Evolutionary conservation across 2,329 filamentous ascomycete species (phyloP), one percentile per base, ranked within the genome.

Genomic region (Talaromyces sp.): DNA sequence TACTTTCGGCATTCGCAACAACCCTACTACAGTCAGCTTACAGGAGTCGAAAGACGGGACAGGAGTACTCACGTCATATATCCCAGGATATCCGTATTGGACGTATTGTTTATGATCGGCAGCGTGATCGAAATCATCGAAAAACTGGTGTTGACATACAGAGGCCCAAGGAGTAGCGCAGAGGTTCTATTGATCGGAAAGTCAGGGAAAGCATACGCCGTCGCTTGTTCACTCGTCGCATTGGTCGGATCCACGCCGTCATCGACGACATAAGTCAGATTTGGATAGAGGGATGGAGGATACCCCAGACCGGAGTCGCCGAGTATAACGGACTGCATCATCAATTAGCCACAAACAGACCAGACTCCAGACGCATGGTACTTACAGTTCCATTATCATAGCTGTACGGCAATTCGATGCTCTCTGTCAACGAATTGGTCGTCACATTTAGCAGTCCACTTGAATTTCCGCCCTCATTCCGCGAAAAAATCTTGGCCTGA

Each of bases 51-150:
- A 42, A 8, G 5, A 8, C 1, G 18, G 14, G 21, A 25, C 3
- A 2, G 6, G 28, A 28, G 23, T 31, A 96, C 82, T 5, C 91
- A 80, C 1, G 92, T 96, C 79, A 96, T 84, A 79, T 92, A 96
- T 1, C 91, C 93, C 5, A 96, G 81, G 0, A 93, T 84, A 65
- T 89, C 86, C 3, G 78, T 78, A 46, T 77, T 73, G 1, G 83
- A 82, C 1, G 82, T 81, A 67, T 88, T 89, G 71, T 89, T 87
- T 64, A 90, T 83, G 60, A 97, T 86, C 0, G 92, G 91, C 16
- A 93, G 77, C 0, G 92, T 96, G 63, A 96, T 80, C 2, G 92
- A 96, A 12, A 96, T 73, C 11, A 97, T 79, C 23, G 90, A 90
- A 66, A 89, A 90, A 0, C 86, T 85, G 50, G 84, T 78, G 72